Percentiles rank a stretch among this genome's conserved stretches.
Conservation (phyloP, 768 basidiomycete genomes). For the Pleurotus citrinopileatus region DNA sequence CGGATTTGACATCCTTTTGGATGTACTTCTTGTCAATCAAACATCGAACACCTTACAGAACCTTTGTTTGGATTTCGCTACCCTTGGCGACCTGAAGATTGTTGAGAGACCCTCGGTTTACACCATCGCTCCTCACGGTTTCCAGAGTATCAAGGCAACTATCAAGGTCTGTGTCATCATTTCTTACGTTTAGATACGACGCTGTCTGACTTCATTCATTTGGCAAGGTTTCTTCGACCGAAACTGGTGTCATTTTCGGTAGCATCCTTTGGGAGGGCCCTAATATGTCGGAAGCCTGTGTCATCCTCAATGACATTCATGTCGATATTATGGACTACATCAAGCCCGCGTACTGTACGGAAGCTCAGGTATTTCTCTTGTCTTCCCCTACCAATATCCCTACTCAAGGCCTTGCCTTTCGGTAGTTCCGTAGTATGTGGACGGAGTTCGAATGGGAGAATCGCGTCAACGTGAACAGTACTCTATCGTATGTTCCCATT, state of each 20-base stretch:
- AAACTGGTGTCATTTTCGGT: slow-evolving; percentile 98
- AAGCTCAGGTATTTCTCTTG: slow-evolving; percentile 67
- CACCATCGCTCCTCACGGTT: slow-evolving; percentile 92
- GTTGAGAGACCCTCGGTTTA: slow-evolving; percentile 94
- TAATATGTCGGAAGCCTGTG: slow-evolving; percentile 83
- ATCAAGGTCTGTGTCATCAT: slow-evolving; percentile 64
- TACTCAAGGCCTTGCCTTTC: neutral
- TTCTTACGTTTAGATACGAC: neutral
- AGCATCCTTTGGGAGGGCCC: slow-evolving; percentile 96
- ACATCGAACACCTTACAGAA: slow-evolving; percentile 93
- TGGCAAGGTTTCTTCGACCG: slow-evolving; percentile 82
- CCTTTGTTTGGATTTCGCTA: slow-evolving; percentile 95
- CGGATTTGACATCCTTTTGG: slow-evolving; percentile 94
- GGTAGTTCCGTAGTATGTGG: slow-evolving; percentile 96
- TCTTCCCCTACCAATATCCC: slow-evolving; percentile 2
- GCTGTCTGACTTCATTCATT: neutral
- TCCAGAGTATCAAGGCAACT: slow-evolving; percentile 98
- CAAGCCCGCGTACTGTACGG: slow-evolving; percentile 93
- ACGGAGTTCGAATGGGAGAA: slow-evolving; percentile 99
- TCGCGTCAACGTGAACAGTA: slow-evolving; percentile 88
- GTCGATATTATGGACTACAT: slow-evolving; percentile 99
- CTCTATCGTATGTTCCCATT: slow-evolving; percentile 62
- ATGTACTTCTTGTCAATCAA: slow-evolving; percentile 96
- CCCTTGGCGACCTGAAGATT: slow-evolving; percentile 93
- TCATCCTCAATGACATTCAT: slow-evolving; percentile 95